Base-by-base conservation (phyloP, 1,284 basidiomycete species). In the Boletus semigastroideus region DNA sequence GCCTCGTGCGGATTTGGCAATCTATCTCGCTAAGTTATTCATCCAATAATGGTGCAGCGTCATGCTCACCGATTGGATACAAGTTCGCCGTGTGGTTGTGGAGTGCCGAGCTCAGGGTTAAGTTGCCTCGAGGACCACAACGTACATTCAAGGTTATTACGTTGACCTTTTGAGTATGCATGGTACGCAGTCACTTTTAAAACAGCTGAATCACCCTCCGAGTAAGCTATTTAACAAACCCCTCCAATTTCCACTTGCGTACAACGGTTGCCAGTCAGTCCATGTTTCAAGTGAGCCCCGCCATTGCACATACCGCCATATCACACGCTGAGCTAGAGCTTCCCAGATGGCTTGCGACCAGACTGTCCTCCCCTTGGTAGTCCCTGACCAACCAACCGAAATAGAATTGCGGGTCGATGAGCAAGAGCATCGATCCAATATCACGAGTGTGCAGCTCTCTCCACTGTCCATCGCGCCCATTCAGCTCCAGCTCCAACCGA, bases 401-500 rank as follows among this genome's bases (percentile, higher is more conserved):
- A 31, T 28, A 39, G 54, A 37, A 9, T 42, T 46, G 14, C 34
- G 8, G 34, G n/a, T 34, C 34, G 34, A 16, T 4, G 43, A 47
- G 16, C 43, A 34, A 34, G 49, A 42, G 14, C 49, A 49, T 5
- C 12, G 13, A 13, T 9, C 39, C 19, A 14, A 36, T 19, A 37
- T 45, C 19, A 20, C 25, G 4, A 37, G 31, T 10, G 42, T 48
- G 10, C 30, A 46, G 13, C 16, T 38, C 3, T 40, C 49, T 17
- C 20, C 34, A 31, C 28, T 13, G n/a, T 25, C 37, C 10, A 20
- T 30, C 14, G 17, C 3, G 37, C 12, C 37, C 17, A 33, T 34
- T 9, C 48, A 42, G n/a, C 45, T 37, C 14, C 56, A 61, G 30
- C 17, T 64, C 19, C 57, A 57, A 6, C 45, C 53, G 4, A 42